Evolutionary conservation across 371 early-diverging fungal species (phyloP).

Genomic region (Circinella minor): DNA sequence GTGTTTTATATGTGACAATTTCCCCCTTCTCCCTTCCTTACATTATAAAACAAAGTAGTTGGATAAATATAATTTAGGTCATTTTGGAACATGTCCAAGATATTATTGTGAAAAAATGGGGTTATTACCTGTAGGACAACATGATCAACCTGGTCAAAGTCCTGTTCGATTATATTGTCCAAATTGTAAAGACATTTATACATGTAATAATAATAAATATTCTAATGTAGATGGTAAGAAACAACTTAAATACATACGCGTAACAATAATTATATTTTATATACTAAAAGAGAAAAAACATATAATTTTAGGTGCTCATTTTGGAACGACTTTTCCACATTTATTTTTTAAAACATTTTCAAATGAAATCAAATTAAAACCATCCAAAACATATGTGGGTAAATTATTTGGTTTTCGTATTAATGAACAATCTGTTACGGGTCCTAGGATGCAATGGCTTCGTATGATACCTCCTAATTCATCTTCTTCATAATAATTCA

Average conservation of each 20-base stretch:
- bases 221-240: conserved; percentile 76
- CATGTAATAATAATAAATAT: conserved; percentile 64
- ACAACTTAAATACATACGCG: too few relatives aligned
- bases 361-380: conserved; percentile 60
- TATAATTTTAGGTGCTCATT: conserved; percentile 73
- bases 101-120: conserved; percentile 73
- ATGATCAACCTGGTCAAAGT: conserved; percentile 67
- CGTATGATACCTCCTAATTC: conserved; percentile 42
- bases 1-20: too few relatives aligned
- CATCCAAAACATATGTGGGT: conserved; percentile 64
- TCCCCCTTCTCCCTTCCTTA: neutral
- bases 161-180: conserved; percentile 82
- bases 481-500: neutral
- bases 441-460: conserved; percentile 83
- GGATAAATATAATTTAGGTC: conserved; percentile 70
- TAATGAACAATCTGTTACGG: conserved; percentile 55
- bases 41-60: conserved; percentile 41
- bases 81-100: conserved; percentile 88
- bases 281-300: too few relatives aligned
- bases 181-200: conserved; percentile 86
- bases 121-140: conserved; percentile 84
- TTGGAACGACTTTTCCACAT: conserved; percentile 96
- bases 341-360: conserved; percentile 87
- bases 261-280: too few relatives aligned
- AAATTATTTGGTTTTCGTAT: conserved; percentile 86